Base-by-base conservation (phyloP, 2,329 filamentous ascomycete species). In the Phoma herbarum region DNA sequence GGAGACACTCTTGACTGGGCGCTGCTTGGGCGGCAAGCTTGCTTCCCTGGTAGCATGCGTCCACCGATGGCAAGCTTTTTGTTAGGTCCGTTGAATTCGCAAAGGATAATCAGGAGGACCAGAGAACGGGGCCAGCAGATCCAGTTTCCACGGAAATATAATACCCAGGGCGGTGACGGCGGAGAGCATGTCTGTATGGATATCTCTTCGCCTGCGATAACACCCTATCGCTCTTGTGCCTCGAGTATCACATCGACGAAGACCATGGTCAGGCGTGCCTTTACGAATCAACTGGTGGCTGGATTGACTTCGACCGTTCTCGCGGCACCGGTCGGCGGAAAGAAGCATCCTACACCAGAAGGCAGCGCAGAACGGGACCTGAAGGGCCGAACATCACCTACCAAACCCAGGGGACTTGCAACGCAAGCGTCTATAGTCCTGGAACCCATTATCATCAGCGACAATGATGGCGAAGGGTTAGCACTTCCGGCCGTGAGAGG, bases 41-140 rank as follows among this genome's bases (percentile, higher is more conserved):
- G 90, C 68, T 82, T 94, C 54, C 90, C 89, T 0, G 81, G 86
- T 69, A 90, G 90, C 60, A 81, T 84, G 23, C 87, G 94, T 10
- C 93, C 94, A 0, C 86, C 90, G 0, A 83, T 94, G 3, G 87
- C 91, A 0, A 90, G 91, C 1, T 97, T 97, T 69, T 83, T 99
- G 8, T 86, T 97, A 0, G 94, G 94, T 0, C 94, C 94, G 0
- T 80, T 98, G 1, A 96, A 93, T 0, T 86, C 96, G 0, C 91
- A 97, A 75, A 97, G 96, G 75, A 92, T 2, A 9, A n/a, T n/a
- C n/a, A 39, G 8, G 9, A 20, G 7, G n/a, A 11, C 18, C 9
- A 20, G 18, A 16, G 18, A n/a, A 20, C n/a, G 11, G 3, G 2
- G n/a, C 4, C 7, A 12, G 18, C 6, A 18, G 16, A 9, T 18